A percentile compares a stretch with the other conserved stretches of the same genome.
These are phyloP conservation scores for Microbotryum silenes-acaulis DNA, from an alignment of 1,284 basidiomycete species.

Conservation along the genomic window DNA sequence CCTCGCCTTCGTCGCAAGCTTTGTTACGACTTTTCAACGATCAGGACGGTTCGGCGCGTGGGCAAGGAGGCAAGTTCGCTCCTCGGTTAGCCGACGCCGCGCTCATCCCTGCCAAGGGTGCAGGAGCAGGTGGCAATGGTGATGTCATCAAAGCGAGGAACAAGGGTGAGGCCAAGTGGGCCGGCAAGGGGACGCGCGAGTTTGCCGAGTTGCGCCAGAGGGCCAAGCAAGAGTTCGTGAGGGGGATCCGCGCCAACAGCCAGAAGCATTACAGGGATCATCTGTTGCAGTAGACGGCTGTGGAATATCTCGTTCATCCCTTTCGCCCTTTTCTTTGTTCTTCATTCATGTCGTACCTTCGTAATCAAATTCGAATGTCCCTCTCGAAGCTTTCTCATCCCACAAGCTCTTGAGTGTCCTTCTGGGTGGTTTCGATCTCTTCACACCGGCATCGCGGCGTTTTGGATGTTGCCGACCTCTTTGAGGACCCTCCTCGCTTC, in stretches of 20 bases:
- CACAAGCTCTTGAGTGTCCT: too few relatives aligned
- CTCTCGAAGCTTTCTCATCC: too few relatives aligned
- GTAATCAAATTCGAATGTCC: too few relatives aligned
- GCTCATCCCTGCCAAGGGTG: constrained; percentile 74
- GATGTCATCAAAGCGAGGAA: constrained; percentile 86
- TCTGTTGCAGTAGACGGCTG: not conserved
- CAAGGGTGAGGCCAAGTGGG: constrained; percentile 85
- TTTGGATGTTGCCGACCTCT: too few relatives aligned
- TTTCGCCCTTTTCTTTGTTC: not conserved
- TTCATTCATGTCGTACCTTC: too few relatives aligned
- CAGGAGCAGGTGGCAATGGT: constrained; percentile 69
- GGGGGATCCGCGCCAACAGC: constrained; percentile 25
- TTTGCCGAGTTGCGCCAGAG: constrained; percentile 55
- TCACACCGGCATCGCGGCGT: too few relatives aligned
- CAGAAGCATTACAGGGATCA: constrained; percentile 17
- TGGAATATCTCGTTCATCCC: not conserved
- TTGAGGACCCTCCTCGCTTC: too few relatives aligned
- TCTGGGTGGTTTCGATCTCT: too few relatives aligned
- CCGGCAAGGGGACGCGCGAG: constrained; percentile 75
- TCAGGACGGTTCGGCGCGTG: not conserved
- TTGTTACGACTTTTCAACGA: constrained; percentile 17
- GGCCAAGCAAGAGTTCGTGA: constrained; percentile 11
- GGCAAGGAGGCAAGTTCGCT: constrained; percentile 11
- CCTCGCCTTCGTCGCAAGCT: constrained; percentile 25
- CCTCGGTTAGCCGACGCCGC: constrained; percentile 19